Evolutionary conservation across 164 flowering plant genomes (phyloP), one percentile per base, ranked within the genome.

Genomic region (Umbilicus rupestris): DNA sequence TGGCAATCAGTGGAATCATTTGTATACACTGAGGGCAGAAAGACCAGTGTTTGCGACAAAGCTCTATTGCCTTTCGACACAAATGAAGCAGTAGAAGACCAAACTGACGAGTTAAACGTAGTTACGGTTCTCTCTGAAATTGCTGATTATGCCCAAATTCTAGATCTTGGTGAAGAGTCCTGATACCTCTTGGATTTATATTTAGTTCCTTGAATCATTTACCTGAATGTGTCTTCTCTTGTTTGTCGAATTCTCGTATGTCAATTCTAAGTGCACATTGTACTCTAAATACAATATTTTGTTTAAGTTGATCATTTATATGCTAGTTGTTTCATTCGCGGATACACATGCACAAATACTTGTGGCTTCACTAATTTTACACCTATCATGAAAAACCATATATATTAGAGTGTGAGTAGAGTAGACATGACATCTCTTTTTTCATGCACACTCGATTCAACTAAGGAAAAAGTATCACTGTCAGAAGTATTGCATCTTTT

Each of bases 1-100:
- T 95, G 99, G 99, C 79, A 70, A 69, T 85, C 87, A 68, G 87
- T 80, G 19, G 82, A 87, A 80, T 67, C 72, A 44, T 64, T 69
- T 71, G 60, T 78, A 24, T 65, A 66, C 28, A 60, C 63, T 62
- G 75, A 73, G 52, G 70, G 71, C 45, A 55, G 64, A 47, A 60
- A 66, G 64, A 45, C 45, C 60, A 66, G 57, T 55, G 60, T 26
- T 14, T 2, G 15, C 11, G 60, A 26, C 31, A 14, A 28, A 55
- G 8, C 59, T 24, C 31, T 26, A 26, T 8, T 52, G 17, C 31
- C 17, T 55, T 29, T 55, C 6, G 8, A 55, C 7, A 28, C 33
- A 55, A 28, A 55, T 28, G 60, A 55, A 12, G 33, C 70, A 70
- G 65, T 68, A 12, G 39, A 55, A 57, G 71, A 68, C 72, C 75